Conservation (phyloP, 768 basidiomycete genomes). For the Asterophora lycoperdoides region DNA sequence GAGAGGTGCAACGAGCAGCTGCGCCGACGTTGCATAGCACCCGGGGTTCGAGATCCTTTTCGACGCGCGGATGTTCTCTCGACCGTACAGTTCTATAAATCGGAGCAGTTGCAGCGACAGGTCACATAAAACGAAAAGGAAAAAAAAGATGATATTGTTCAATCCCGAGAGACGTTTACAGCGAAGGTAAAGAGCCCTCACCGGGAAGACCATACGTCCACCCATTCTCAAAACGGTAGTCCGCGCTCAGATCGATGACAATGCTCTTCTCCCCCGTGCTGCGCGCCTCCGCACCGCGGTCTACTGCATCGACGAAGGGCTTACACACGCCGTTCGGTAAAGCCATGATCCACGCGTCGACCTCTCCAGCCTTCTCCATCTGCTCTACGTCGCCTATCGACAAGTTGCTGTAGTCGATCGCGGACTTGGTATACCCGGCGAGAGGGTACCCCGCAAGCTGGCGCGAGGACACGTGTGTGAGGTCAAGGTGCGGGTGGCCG, state of each 20-base stretch:
- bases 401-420: conserved; percentile 77
- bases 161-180: conserved; percentile 27
- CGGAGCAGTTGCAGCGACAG: conserved; percentile 2
- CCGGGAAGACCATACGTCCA: conserved; percentile 99
- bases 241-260: conserved; percentile 89
- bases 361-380: conserved; percentile 86
- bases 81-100: conserved; percentile 78
- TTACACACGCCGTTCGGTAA: conserved; percentile 97
- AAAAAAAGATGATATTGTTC: conserved; percentile 28
- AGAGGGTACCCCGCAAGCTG: conserved; percentile 83
- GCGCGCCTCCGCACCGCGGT: conserved; percentile 62
- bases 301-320: conserved; percentile 94
- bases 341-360: conserved; percentile 99
- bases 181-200: conserved; percentile 55
- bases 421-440: conserved; percentile 73
- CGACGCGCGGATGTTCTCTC: conserved; percentile 59
- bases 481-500: conserved; percentile 80
- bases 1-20: conserved; percentile 89
- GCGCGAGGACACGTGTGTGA: conserved; percentile 95
- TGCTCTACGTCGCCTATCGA: conserved; percentile 71
- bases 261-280: conserved; percentile 56
- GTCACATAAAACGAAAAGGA: conserved; percentile 20
- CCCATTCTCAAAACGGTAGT: conserved; percentile 89
- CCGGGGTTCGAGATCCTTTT: conserved; percentile 96
- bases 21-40: conserved; percentile 92